phyloP scores from a whole-genome alignment of 805 yeast species.

The Candida nitratophila region DNA sequence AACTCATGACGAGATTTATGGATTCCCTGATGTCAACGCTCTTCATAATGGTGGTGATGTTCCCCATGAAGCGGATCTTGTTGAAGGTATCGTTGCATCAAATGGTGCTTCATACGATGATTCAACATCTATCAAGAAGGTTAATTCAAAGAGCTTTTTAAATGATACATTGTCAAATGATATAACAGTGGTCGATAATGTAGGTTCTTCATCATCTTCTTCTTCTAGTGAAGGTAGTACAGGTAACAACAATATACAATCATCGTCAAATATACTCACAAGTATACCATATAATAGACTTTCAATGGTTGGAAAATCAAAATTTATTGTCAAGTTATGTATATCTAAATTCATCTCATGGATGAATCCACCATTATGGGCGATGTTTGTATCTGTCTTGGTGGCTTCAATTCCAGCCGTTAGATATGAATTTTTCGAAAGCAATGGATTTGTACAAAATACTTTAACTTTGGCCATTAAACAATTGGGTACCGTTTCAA shows the following conservation, averaged over 20 bases:
- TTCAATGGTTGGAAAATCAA: neutral
- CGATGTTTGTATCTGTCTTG: constrained; percentile 62
- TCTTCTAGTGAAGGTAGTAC: no score
- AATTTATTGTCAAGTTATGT: neutral
- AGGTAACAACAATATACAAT: no score
- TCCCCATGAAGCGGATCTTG: no score
- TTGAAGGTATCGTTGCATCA: neutral
- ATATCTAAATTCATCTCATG: constrained; percentile 11
- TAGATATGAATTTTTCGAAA: constrained; percentile 49
- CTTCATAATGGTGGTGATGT: neutral
- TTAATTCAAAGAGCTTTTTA: neutral
- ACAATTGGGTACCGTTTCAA: constrained; percentile 67
- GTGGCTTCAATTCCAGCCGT: constrained; percentile 61
- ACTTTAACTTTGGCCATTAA: constrained; percentile 58
- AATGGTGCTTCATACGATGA: no score
- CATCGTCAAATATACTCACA: neutral
- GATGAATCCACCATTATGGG: constrained; percentile 81
- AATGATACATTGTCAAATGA: no score
- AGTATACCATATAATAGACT: neutral
- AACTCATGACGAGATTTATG: neutral
- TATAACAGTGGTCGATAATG: no score
- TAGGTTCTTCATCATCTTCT: neutral
- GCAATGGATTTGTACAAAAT: constrained; percentile 55
- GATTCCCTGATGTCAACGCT: neutral
- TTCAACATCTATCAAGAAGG: no score